Conservation (phyloP, 2,329 filamentous ascomycete genomes). For the Alternaria viburni region DNA sequence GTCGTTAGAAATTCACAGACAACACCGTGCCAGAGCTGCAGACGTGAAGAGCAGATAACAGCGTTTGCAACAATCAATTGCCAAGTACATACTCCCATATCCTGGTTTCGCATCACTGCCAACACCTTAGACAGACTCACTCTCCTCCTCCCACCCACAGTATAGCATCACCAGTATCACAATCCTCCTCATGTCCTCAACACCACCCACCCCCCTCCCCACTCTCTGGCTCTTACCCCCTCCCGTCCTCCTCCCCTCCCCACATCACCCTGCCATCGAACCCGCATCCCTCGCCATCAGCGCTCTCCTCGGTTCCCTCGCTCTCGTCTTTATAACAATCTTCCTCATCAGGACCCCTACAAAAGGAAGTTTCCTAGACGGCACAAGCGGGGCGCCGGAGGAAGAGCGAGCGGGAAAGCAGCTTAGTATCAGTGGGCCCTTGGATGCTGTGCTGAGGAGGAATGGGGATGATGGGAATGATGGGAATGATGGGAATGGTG, state of each 20-base stretch:
- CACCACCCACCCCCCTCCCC: neutral
- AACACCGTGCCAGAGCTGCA: too few relatives aligned
- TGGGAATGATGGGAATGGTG: neutral
- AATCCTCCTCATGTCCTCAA: neutral
- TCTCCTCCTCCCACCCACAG: too few relatives aligned
- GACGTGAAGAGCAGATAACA: too few relatives aligned
- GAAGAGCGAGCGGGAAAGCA: neutral
- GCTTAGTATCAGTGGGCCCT: neutral
- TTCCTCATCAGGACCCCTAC: neutral
- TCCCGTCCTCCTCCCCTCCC: neutral
- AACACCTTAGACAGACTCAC: too few relatives aligned
- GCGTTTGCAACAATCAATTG: too few relatives aligned
- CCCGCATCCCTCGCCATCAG: constrained; percentile 10
- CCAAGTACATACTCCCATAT: too few relatives aligned
- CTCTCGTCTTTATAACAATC: neutral
- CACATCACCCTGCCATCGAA: neutral
- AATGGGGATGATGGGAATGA: neutral
- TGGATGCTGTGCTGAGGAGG: neutral
- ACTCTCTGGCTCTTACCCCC: constrained; percentile 10
- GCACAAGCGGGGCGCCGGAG: neutral
- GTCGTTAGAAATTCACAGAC: too few relatives aligned
- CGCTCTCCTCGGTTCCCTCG: constrained; percentile 1
- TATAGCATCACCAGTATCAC: too few relatives aligned
- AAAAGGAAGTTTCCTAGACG: neutral
- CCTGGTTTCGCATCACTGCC: too few relatives aligned